These are phyloP conservation scores for Aureoboletus auriporus DNA, from an alignment of 768 basidiomycete genomes.

Conservation along the genomic window DNA sequence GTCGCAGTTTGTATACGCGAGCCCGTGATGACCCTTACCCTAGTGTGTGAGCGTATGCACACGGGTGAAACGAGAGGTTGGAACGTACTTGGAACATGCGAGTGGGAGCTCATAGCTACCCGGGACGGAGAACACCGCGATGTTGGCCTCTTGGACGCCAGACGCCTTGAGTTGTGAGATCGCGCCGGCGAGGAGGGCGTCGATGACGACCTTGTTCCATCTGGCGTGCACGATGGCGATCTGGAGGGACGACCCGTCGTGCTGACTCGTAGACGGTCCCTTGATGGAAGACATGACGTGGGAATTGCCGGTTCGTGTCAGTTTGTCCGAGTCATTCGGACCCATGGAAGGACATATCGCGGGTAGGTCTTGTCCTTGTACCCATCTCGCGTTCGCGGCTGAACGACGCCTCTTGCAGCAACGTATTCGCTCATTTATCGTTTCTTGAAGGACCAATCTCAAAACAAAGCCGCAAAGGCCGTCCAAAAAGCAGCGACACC, in stretches of 20 bases:
- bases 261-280: constrained; percentile 57
- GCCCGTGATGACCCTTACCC: constrained; percentile 77
- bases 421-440: constrained; percentile 75
- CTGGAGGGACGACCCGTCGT: constrained; percentile 80
- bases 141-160: constrained; percentile 88
- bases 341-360: constrained; percentile 51
- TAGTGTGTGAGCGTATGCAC: no score
- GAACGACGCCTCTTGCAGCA: constrained; percentile 36
- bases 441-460: constrained; percentile 63
- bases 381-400: constrained; percentile 3
- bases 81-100: constrained; percentile 77
- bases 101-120: constrained; percentile 93
- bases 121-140: constrained; percentile 87
- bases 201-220: constrained; percentile 91
- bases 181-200: constrained; percentile 78
- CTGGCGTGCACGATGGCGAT: constrained; percentile 92
- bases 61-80: no score
- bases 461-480: constrained; percentile 67
- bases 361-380: constrained; percentile 33
- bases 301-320: constrained; percentile 3
- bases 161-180: constrained; percentile 73
- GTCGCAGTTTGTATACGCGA: constrained; percentile 78
- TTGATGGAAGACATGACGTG: constrained; percentile 55
- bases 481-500: constrained; percentile 71
- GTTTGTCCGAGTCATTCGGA: background rate